Evolutionary conservation across 306 rosid genomes (phyloP).

Genomic region (Quercus alba): DNA sequence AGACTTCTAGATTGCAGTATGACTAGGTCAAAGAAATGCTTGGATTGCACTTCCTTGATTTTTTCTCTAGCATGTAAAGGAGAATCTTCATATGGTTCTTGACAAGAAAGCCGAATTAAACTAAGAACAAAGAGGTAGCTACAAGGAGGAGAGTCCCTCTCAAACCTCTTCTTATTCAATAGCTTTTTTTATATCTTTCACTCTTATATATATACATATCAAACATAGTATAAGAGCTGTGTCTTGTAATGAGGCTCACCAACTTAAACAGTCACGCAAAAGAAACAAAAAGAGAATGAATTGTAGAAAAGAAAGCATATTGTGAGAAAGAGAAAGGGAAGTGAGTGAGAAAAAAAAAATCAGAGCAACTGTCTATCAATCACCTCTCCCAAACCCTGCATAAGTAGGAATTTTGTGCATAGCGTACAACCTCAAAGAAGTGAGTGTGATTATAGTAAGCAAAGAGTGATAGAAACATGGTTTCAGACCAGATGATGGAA

Average conservation of each 20-base stretch:
- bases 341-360: no score
- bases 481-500: constrained; percentile 25
- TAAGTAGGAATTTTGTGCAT: no score
- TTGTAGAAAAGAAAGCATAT: constrained; percentile 14
- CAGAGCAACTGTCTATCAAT: no score
- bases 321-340: constrained; percentile 14
- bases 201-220: constrained; percentile 24
- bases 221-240: background rate
- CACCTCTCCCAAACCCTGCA: no score
- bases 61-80: no score
- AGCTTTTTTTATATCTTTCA: constrained; percentile 18
- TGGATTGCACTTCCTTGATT: no score
- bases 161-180: constrained; percentile 22
- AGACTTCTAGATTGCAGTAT: no score
- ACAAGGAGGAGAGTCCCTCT: constrained; percentile 23
- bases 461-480: background rate
- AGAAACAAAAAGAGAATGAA: constrained; percentile 4
- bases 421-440: no score
- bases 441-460: no score
- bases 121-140: constrained; percentile 18
- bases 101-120: constrained; percentile 22
- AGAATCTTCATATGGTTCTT: background rate
- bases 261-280: background rate
- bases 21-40: no score
- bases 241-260: background rate